A percentile compares a stretch with the other conserved stretches of the same genome.
Conservation (phyloP, 2,329 filamentous ascomycete species). For the Penicillium sp. region DNA sequence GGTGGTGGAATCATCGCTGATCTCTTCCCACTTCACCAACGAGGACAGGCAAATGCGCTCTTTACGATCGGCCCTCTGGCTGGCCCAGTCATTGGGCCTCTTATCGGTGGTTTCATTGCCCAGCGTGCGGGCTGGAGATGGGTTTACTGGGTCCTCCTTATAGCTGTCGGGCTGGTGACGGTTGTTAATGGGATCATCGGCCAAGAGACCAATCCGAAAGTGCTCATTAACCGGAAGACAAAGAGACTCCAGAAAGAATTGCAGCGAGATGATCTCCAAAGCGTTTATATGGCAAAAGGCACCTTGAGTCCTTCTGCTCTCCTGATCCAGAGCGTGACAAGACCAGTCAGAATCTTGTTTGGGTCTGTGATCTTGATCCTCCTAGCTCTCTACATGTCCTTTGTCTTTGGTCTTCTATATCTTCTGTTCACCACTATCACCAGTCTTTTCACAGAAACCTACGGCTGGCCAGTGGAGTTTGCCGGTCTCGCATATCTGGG, state of each 20-base stretch:
- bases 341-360: too few relatives aligned
- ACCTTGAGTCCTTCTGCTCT: constrained; percentile 41
- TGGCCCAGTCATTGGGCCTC: constrained; percentile 50
- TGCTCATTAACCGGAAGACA: not conserved
- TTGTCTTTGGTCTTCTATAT: constrained; percentile 60
- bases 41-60: constrained; percentile 50
- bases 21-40: constrained; percentile 36
- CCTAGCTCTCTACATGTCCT: constrained; percentile 51
- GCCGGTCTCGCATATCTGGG: constrained; percentile 61
- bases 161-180: constrained; percentile 39
- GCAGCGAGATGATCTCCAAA: too few relatives aligned
- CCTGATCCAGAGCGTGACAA: constrained; percentile 43
- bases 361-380: constrained; percentile 49
- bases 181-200: not conserved
- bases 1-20: constrained; percentile 41
- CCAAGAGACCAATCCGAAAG: not conserved
- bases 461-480: constrained; percentile 52
- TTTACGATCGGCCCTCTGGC: constrained; percentile 51
- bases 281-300: too few relatives aligned
- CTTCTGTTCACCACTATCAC: constrained; percentile 61
- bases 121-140: constrained; percentile 49
- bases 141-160: constrained; percentile 63
- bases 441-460: constrained; percentile 52
- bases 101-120: constrained; percentile 40
- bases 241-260: not conserved